A percentile compares a stretch with the other conserved stretches of the same genome.
These are phyloP conservation scores for Coemansia sp. DNA, from an alignment of 192 early-diverging fungal species.

Conservation along the genomic window DNA sequence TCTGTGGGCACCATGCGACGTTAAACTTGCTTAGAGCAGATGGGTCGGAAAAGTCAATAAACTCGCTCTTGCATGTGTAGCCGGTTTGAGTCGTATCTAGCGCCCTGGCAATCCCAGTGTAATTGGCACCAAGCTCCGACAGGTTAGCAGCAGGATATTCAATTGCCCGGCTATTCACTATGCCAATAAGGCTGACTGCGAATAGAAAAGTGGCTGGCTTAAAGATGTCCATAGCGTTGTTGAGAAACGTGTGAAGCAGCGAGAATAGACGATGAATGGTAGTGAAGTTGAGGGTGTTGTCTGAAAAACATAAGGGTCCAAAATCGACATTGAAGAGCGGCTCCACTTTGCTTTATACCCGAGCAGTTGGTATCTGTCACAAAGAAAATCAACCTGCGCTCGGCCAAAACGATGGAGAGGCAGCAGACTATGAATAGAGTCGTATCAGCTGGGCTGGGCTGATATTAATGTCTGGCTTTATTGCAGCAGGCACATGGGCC, in stretches of 20 bases:
- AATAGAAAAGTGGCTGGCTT: background rate
- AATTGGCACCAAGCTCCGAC: background rate
- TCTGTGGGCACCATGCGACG: constrained; percentile 51
- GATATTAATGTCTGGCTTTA: background rate
- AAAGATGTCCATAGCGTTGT: background rate
- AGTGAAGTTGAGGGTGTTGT: background rate
- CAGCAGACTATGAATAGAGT: background rate
- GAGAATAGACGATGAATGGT: background rate
- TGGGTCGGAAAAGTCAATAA: constrained; percentile 32
- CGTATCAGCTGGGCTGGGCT: background rate
- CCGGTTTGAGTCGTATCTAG: constrained; percentile 2
- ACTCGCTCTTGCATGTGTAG: constrained; percentile 29
- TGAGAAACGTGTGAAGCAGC: background rate
- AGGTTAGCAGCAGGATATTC: background rate
- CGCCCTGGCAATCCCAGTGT: background rate
- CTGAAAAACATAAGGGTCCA: background rate
- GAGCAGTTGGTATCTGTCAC: background rate
- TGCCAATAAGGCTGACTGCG: background rate
- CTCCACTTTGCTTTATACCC: background rate
- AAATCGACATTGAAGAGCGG: background rate
- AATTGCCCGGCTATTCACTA: background rate
- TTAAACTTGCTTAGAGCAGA: constrained; percentile 31
- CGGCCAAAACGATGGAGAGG: background rate
- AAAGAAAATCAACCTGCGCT: background rate
- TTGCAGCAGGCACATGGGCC: background rate